A percentile compares a stretch with the other conserved stretches of the same genome.
phyloP scores from a whole-genome alignment of 2,329 filamentous ascomycete species.

The Graphiopsis chlorocephala region DNA sequence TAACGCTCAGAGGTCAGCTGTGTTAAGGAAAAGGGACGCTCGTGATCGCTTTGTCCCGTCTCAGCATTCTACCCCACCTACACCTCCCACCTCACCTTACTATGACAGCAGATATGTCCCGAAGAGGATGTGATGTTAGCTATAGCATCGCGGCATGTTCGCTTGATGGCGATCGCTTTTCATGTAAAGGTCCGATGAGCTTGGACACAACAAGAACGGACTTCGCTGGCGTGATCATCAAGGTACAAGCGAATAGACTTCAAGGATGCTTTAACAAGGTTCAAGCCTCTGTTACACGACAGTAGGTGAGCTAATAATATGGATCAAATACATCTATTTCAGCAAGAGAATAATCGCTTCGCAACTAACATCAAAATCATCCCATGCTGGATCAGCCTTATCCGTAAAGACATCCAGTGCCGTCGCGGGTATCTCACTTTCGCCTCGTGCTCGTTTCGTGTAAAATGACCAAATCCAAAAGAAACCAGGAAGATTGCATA shows the following conservation, averaged over 20 bases:
- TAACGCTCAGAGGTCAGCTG: neutral
- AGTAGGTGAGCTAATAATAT: neutral
- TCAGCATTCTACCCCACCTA: neutral
- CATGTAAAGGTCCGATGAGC: neutral
- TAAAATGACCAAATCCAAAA: neutral
- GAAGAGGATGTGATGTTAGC: neutral
- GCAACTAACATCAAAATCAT: neutral
- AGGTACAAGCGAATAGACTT: neutral
- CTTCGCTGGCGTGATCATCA: neutral
- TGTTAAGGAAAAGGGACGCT: neutral
- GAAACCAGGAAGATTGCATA: neutral
- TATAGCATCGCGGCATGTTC: neutral
- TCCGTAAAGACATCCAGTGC: conserved; percentile 12
- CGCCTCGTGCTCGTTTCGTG: neutral
- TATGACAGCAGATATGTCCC: neutral
- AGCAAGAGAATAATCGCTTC: neutral
- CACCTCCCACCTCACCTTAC: neutral
- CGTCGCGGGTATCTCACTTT: conserved; percentile 11
- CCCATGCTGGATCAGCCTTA: neutral
- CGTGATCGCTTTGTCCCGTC: conserved; percentile 4
- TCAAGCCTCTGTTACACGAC: neutral
- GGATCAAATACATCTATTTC: neutral
- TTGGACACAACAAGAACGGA: neutral
- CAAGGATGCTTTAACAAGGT: neutral
- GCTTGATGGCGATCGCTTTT: neutral